phyloP scores from a whole-genome alignment of 2,329 filamentous ascomycete species.

The Nemania abortiva region DNA sequence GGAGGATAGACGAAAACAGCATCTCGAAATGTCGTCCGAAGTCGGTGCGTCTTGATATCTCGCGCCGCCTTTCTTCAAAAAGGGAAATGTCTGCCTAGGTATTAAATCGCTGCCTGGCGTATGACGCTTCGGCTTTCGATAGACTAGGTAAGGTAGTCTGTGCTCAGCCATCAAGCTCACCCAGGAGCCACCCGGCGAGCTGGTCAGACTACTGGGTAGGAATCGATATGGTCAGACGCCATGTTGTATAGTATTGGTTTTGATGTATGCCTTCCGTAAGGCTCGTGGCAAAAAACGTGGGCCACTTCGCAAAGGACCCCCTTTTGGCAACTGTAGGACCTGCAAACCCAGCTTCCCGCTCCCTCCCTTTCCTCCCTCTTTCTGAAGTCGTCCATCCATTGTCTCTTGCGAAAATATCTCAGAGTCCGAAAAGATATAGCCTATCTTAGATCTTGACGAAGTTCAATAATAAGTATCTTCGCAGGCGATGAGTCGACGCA shows the following conservation, averaged over 20 bases:
- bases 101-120: slow-evolving; percentile 25
- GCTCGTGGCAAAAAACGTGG: slow-evolving; percentile 4
- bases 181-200: neutral
- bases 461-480: neutral
- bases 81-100: neutral
- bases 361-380: slow-evolving; percentile 6
- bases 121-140: neutral
- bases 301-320: neutral
- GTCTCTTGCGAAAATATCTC: neutral
- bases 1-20: slow-evolving; percentile 18
- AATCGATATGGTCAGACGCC: neutral
- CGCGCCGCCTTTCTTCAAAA: neutral
- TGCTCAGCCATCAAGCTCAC: slow-evolving; percentile 18
- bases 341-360: neutral
- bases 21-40: neutral
- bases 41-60: slow-evolving; percentile 4
- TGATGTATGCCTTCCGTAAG: slow-evolving; percentile 20
- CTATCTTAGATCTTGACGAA: neutral
- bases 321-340: slow-evolving; percentile 7
- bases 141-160: slow-evolving; percentile 2
- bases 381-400: neutral
- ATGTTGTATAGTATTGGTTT: neutral
- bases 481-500: slow-evolving; percentile 8
- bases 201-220: neutral
- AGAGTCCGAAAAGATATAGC: neutral